Evolutionary conservation across 768 basidiomycete species (phyloP), one percentile per base, ranked within the genome.

Genomic region (Imleria badia): DNA sequence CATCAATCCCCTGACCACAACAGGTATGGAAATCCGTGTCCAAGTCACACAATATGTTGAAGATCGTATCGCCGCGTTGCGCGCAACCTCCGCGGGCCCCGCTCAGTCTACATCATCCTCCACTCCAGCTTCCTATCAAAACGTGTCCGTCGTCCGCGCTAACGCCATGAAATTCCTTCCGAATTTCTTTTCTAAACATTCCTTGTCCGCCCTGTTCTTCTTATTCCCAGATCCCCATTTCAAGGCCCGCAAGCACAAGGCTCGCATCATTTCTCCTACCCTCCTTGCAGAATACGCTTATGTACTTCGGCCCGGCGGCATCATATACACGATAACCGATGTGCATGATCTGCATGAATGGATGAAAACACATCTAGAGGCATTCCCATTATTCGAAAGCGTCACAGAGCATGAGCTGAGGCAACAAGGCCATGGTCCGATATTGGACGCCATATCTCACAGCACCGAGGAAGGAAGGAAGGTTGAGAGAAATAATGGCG

Each of bases 141-240:
- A 98, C 70, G 83, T 97, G 51, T 94, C 93, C 34, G 84, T 98
- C 59, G 89, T 97, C 59, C 87, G 97, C 46, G 95, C 91, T 14
- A 99, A 99, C 69, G 89, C 94, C 44, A 98, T 98, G 95, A 98
- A 98, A 75, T 98, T 98, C 72, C 79, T 98, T 51, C 91, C 95
- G 7, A 98, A 98, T 73, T 98, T 94, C 72, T 97, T 99, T 72
- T 68, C 80, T 22, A 94, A 95, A 68, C 86, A 86, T 53, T 96
- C 96, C 59, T 78, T 99, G 35, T 87, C 89, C 19, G 86, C 96
- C 45, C 79, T 99, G 46, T 99, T 99, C 76, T 98, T 99, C 78
- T 82, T 98, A 54, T 99, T 98, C 74, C 97, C 97, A 39, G 97
- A 99, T 72, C 97, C 97, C 0, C 97, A 98, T 71, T 99, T 99